phyloP scores from a whole-genome alignment of 306 rosid species.

The Aeschynomene evenia region DNA sequence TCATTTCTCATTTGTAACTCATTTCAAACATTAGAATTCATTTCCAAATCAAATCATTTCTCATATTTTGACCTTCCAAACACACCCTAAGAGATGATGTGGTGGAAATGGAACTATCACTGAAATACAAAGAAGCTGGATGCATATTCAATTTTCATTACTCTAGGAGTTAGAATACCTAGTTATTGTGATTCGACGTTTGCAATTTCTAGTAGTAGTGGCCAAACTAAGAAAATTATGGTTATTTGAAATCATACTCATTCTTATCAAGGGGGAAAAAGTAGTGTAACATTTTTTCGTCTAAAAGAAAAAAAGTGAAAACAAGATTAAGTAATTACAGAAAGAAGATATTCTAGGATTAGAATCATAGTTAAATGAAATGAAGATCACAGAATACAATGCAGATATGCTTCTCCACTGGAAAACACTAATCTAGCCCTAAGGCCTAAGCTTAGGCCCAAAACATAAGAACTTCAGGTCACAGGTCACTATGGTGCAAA shows the following conservation, averaged over 20 bases:
- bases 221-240: neutral
- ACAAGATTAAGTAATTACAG: neutral
- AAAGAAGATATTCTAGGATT: neutral
- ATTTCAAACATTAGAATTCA: no score
- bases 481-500: neutral
- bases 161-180: neutral
- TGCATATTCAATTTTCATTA: neutral
- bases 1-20: no score
- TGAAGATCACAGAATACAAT: neutral
- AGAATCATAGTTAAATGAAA: neutral
- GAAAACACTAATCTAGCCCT: constrained; percentile 11
- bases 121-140: constrained; percentile 13
- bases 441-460: constrained; percentile 1
- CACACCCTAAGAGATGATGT: neutral
- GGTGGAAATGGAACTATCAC: neutral
- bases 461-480: constrained; percentile 14
- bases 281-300: neutral
- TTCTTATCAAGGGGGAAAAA: neutral
- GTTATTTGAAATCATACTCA: neutral
- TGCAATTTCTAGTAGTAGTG: neutral
- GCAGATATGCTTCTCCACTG: neutral
- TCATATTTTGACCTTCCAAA: no score
- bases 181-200: neutral
- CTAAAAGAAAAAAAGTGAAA: neutral
- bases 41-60: no score